phyloP scores from a whole-genome alignment of 1,284 basidiomycete species.

The Megacollybia platyphylla region DNA sequence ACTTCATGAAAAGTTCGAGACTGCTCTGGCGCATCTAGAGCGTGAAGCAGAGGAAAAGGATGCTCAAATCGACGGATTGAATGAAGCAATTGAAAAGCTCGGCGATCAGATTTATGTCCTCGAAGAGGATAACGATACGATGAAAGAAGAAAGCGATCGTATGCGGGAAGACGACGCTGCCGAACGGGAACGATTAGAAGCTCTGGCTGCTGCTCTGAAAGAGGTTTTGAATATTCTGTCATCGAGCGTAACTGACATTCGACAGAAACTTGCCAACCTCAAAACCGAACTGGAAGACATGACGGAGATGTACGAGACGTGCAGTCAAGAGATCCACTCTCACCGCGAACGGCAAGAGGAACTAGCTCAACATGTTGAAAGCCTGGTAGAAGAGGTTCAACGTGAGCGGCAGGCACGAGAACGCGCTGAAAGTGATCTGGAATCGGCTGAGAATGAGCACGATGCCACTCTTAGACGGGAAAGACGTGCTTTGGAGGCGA shows the following conservation, averaged over 20 bases:
- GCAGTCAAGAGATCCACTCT: slow-evolving; percentile 43
- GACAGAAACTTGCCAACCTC: slow-evolving; percentile 50
- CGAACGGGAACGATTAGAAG: slow-evolving; percentile 63
- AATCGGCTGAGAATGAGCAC: slow-evolving; percentile 42
- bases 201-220: slow-evolving; percentile 62
- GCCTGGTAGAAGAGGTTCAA: slow-evolving; percentile 55
- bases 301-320: slow-evolving; percentile 46
- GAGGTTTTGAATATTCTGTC: slow-evolving; percentile 33
- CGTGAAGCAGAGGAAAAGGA: slow-evolving; percentile 61
- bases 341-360: slow-evolving; percentile 63
- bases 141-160: slow-evolving; percentile 34
- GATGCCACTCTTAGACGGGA: slow-evolving; percentile 46
- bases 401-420: slow-evolving; percentile 44
- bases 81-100: slow-evolving; percentile 62
- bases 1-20: slow-evolving; percentile 62
- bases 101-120: slow-evolving; percentile 44
- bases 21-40: slow-evolving; percentile 60
- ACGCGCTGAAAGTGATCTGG: slow-evolving; percentile 40
- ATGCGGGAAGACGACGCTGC: slow-evolving; percentile 51
- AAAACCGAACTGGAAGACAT: slow-evolving; percentile 54
- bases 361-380: slow-evolving; percentile 63
- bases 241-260: slow-evolving; percentile 4
- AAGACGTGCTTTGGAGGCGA: slow-evolving; percentile 49
- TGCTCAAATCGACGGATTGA: slow-evolving; percentile 58
- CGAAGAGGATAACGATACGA: slow-evolving; percentile 46